phyloP scores from a whole-genome alignment of 257 asterid species.

The Solanum chiquidenum region DNA sequence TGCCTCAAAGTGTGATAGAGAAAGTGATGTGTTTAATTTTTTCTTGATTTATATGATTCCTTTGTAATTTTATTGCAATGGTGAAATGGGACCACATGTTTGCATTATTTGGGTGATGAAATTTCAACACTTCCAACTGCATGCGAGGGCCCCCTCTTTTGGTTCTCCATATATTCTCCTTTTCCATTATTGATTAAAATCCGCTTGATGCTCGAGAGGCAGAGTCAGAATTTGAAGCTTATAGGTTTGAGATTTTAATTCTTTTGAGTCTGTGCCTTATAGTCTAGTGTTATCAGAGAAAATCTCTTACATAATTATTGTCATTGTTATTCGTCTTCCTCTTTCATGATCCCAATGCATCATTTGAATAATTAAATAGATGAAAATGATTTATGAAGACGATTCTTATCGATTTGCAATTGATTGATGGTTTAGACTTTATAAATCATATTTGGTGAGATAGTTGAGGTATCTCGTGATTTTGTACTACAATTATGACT shows the following conservation, averaged over 20 bases:
- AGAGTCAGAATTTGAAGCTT: not conserved
- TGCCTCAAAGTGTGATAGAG: slow-evolving; percentile 6
- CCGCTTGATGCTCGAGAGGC: no score
- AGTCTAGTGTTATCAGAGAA: not conserved
- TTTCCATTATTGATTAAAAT: not conserved
- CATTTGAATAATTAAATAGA: not conserved
- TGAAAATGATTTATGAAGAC: not conserved
- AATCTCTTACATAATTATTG: not conserved
- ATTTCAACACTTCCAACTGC: not conserved
- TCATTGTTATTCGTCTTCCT: not conserved
- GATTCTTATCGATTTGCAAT: not conserved
- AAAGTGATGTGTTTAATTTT: slow-evolving; percentile 9
- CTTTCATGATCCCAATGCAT: not conserved
- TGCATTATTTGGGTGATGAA: slow-evolving; percentile 15
- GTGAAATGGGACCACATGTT: slow-evolving; percentile 19
- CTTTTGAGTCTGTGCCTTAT: not conserved
- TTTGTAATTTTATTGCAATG: not conserved
- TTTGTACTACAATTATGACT: not conserved
- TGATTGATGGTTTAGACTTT: not conserved
- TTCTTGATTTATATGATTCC: not conserved
- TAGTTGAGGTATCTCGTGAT: not conserved
- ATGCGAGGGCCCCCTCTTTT: not conserved
- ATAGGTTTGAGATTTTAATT: no score
- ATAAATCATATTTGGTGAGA: not conserved
- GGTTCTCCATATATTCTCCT: not conserved